phyloP scores from a whole-genome alignment of 257 asterid species.

The Ophiorrhiza pumila region DNA sequence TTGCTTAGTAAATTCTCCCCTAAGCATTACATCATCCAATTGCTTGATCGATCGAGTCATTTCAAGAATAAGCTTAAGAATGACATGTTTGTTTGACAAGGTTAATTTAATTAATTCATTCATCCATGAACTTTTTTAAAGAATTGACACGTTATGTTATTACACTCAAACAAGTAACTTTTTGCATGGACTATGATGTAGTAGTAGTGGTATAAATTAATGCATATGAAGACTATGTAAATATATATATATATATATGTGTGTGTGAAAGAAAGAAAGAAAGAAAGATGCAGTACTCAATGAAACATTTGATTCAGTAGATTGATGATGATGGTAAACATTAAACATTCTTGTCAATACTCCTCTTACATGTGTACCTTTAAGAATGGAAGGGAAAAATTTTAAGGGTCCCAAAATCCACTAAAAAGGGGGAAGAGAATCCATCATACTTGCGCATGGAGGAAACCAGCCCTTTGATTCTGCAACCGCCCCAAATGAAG shows the following conservation, averaged over 20 bases:
- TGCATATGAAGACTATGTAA: neutral
- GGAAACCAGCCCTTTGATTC: slow-evolving; percentile 2
- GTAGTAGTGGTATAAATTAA: neutral
- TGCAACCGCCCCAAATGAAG: slow-evolving; percentile 11
- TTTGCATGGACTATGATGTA: neutral
- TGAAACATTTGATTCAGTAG: neutral
- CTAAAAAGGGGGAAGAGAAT: neutral
- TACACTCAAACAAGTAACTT: neutral
- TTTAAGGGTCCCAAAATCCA: slow-evolving; percentile 17
- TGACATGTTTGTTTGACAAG: neutral
- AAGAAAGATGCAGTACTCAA: neutral
- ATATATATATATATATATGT: too few relatives aligned
- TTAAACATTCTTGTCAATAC: neutral
- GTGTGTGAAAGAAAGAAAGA: neutral
- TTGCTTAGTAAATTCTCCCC: neutral
- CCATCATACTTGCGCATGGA: slow-evolving; percentile 19
- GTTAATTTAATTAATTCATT: neutral
- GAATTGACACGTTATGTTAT: neutral
- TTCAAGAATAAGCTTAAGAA: neutral
- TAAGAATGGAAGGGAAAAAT: slow-evolving; percentile 7
- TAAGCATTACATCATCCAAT: slow-evolving; percentile 18
- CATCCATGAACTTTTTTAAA: neutral
- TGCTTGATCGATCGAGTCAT: neutral
- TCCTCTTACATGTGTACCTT: slow-evolving; percentile 1
- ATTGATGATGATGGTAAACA: neutral